Evolutionary conservation across 257 asterid genomes (phyloP).

Genomic region (Thymus mandschuricus): DNA sequence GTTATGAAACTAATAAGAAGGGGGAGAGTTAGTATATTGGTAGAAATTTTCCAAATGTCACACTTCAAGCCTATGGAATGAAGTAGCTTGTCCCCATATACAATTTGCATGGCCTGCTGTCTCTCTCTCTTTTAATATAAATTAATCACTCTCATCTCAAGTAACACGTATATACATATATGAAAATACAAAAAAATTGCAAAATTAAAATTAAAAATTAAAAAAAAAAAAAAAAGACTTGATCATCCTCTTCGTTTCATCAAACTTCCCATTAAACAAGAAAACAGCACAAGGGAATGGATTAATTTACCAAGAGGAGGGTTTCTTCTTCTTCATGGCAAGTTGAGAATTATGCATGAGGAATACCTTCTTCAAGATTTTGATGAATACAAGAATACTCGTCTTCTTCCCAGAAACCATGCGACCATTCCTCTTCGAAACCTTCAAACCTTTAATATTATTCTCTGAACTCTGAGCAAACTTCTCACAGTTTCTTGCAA

Average conservation of each 20-base stretch:
- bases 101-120: constrained; percentile 32
- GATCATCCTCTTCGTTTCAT: background rate
- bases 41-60: background rate
- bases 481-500: constrained; percentile 31
- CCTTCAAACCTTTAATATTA: constrained; percentile 31
- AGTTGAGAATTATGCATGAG: constrained; percentile 40
- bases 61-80: too few species aligned
- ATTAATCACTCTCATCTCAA: constrained; percentile 10
- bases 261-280: too few species aligned
- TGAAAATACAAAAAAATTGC: too few species aligned
- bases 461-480: background rate
- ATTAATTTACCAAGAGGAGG: constrained; percentile 23
- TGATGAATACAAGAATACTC: constrained; percentile 44
- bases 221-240: background rate
- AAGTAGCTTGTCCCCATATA: too few species aligned
- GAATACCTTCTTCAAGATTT: constrained; percentile 49
- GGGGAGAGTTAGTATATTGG: too few species aligned
- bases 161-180: background rate
- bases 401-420: constrained; percentile 43
- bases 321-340: constrained; percentile 40
- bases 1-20: too few species aligned
- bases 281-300: background rate
- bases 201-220: too few species aligned
- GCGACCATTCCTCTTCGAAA: constrained; percentile 39
- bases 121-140: background rate